Conservation (phyloP, 2,329 filamentous ascomycete species). For the Penicillium sp. region DNA sequence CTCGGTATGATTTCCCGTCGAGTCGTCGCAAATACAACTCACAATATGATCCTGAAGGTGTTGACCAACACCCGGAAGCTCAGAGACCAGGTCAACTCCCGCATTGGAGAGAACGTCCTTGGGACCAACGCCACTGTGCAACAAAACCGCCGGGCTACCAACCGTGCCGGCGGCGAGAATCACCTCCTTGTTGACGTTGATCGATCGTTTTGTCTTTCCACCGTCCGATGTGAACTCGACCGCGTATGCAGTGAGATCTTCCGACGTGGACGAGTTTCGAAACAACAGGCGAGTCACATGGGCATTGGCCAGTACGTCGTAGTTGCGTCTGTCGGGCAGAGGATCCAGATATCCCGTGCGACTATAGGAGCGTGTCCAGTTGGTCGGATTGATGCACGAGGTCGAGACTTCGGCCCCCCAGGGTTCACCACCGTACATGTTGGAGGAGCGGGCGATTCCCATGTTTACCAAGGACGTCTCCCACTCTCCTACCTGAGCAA, state of each 20-base stretch:
- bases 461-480: constrained; percentile 16
- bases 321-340: constrained; percentile 26
- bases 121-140: constrained; percentile 57
- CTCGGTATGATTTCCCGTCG: too few species aligned
- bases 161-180: constrained; percentile 46
- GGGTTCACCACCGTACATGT: constrained; percentile 29
- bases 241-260: constrained; percentile 25
- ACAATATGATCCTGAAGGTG: constrained; percentile 48
- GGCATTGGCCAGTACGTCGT: constrained; percentile 28
- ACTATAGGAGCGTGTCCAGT: constrained; percentile 34
- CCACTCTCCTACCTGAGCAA: constrained; percentile 25
- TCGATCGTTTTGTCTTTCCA: constrained; percentile 20
- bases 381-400: constrained; percentile 30
- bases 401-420: constrained; percentile 31
- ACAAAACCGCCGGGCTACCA: constrained; percentile 53
- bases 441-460: constrained; percentile 22
- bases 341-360: constrained; percentile 32
- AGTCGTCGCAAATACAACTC: neutral
- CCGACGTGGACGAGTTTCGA: constrained; percentile 18
- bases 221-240: constrained; percentile 29
- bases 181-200: constrained; percentile 26
- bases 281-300: constrained; percentile 30
- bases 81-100: constrained; percentile 42
- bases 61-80: constrained; percentile 45
- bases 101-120: constrained; percentile 41